These are phyloP conservation scores for Microdochium bolleyi DNA, from an alignment of 2,329 filamentous ascomycete species.

Conservation along the genomic window DNA sequence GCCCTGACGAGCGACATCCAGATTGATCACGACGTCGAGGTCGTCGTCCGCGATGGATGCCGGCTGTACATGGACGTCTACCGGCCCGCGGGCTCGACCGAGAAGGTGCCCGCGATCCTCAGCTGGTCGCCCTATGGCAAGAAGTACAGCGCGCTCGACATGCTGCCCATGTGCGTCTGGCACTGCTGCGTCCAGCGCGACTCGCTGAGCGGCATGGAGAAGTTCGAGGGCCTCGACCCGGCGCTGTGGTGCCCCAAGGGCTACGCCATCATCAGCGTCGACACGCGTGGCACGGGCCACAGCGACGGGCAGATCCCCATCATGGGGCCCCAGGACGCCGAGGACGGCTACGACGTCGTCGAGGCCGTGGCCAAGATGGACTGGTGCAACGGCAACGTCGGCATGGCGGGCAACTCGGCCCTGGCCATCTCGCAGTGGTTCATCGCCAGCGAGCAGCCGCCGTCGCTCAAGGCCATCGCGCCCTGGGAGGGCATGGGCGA, in stretches of 20 bases:
- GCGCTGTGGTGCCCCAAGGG: conserved; percentile 12
- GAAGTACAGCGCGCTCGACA: conserved; percentile 9
- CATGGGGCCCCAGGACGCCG: conserved; percentile 12
- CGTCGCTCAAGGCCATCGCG: conserved; percentile 9
- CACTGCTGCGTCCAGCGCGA: conserved; percentile 6
- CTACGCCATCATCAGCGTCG: conserved; percentile 16
- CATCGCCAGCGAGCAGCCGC: conserved; percentile 8
- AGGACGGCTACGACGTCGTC: conserved; percentile 16
- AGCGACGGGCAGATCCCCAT: conserved; percentile 11
- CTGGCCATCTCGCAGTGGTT: conserved; percentile 17
- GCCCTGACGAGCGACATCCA: conserved; percentile 20
- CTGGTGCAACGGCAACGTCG: conserved; percentile 15
- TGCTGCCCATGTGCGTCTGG: conserved; percentile 8
- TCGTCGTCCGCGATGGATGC: conserved; percentile 12
- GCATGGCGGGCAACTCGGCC: conserved; percentile 14
- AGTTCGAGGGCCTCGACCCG: conserved; percentile 15
- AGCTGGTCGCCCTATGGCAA: conserved; percentile 14
- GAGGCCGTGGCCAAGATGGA: conserved; percentile 11
- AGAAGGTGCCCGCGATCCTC: conserved; percentile 11
- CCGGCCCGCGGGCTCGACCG: conserved; percentile 6
- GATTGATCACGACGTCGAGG: conserved; percentile 8
- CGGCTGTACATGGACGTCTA: conserved; percentile 12
- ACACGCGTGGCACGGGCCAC: conserved; percentile 11
- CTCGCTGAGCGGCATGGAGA: conserved; percentile 7
- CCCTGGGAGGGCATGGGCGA: conserved; percentile 12